phyloP scores from a whole-genome alignment of 2,329 filamentous ascomycete genomes.

The Alternaria novae-zelandiae region DNA sequence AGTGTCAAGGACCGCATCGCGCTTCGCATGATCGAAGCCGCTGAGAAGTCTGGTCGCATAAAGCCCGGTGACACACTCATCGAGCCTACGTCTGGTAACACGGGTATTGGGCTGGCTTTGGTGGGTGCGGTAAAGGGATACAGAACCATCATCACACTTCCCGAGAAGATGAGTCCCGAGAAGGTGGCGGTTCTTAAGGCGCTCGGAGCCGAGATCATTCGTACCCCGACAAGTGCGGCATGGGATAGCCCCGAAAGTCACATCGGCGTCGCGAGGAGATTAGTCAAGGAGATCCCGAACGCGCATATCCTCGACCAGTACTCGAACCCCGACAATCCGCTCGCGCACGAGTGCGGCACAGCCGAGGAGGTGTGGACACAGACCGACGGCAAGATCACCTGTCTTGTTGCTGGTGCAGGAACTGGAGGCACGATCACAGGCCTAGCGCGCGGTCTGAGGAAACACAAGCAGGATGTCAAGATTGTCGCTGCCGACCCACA shows the following conservation, averaged over 20 bases:
- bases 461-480: slow-evolving; percentile 85
- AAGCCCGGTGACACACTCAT: slow-evolving; percentile 97
- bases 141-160: slow-evolving; percentile 97
- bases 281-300: slow-evolving; percentile 95
- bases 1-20: slow-evolving; percentile 96
- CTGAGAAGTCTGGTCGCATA: slow-evolving; percentile 88
- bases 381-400: slow-evolving; percentile 80
- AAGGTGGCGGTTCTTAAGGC: slow-evolving; percentile 95
- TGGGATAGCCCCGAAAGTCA: slow-evolving; percentile 95
- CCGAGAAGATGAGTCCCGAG: slow-evolving; percentile 99
- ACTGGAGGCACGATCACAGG: slow-evolving; percentile 96
- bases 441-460: slow-evolving; percentile 81
- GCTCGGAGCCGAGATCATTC: slow-evolving; percentile 94
- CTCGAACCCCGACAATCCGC: slow-evolving; percentile 86
- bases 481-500: slow-evolving; percentile 91
- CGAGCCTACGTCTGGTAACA: slow-evolving; percentile 97
- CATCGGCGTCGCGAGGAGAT: slow-evolving; percentile 87
- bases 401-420: slow-evolving; percentile 88
- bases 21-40: slow-evolving; percentile 95
- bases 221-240: slow-evolving; percentile 93
- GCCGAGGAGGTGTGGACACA: slow-evolving; percentile 97
- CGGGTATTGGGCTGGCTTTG: slow-evolving; percentile 93
- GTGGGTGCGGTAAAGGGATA: slow-evolving; percentile 97
- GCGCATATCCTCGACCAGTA: slow-evolving; percentile 98
- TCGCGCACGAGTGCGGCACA: slow-evolving; percentile 91